Conservation (phyloP, 2,329 filamentous ascomycete species). For the Ilyonectria destructans region DNA sequence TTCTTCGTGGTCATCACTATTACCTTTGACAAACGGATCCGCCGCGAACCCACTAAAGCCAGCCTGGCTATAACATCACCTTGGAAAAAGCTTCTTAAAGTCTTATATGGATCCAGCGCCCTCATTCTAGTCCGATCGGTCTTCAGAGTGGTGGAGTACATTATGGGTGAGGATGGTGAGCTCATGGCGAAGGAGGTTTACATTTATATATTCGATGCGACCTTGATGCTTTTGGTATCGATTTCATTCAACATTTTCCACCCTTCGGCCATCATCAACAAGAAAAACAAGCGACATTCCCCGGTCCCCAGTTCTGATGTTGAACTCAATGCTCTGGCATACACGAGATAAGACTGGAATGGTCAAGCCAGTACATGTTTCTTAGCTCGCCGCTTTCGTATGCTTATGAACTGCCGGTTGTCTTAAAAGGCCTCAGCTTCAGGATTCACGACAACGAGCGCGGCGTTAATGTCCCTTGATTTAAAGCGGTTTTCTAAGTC, state of each 20-base stretch:
- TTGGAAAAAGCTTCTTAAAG: conserved; percentile 46
- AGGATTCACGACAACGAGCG: too few relatives aligned
- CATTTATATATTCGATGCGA: conserved; percentile 54
- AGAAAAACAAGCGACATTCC: conserved; percentile 1
- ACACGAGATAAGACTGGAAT: not conserved
- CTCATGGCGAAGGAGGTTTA: conserved; percentile 51
- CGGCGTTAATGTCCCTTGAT: too few relatives aligned
- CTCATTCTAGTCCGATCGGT: conserved; percentile 58
- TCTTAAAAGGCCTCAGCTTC: too few relatives aligned
- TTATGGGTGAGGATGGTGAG: conserved; percentile 50
- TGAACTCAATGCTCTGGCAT: not conserved
- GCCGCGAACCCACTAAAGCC: conserved; percentile 5
- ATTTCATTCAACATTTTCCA: conserved; percentile 30
- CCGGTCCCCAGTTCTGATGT: not conserved
- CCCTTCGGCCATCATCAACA: conserved; percentile 26
- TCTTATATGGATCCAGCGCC: conserved; percentile 36
- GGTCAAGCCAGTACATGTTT: not conserved
- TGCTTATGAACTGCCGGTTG: too few relatives aligned
- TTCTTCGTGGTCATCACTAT: conserved; percentile 65
- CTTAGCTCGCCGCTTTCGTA: too few relatives aligned
- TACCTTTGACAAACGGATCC: conserved; percentile 58
- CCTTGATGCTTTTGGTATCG: conserved; percentile 49
- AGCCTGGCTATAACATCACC: conserved; percentile 38
- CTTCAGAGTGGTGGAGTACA: conserved; percentile 59
- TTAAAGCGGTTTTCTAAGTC: too few relatives aligned